Percentiles rank a stretch among this genome's conserved stretches.
These are phyloP conservation scores for Blastobotrys indianensis DNA, from an alignment of 1,139 yeast genomes.

Conservation along the genomic window DNA sequence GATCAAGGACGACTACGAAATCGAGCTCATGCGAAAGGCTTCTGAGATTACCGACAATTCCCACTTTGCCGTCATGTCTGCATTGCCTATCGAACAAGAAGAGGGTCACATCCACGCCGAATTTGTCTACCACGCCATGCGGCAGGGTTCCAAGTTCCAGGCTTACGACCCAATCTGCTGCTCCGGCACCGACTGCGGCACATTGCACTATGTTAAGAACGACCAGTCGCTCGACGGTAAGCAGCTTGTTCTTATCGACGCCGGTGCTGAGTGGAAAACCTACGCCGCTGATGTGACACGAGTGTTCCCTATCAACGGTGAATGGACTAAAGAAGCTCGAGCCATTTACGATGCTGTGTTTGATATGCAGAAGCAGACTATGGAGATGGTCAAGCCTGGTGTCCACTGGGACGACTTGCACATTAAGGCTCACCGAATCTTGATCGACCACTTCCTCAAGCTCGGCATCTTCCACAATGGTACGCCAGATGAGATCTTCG, in stretches of 20 bases:
- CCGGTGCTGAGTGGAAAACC: conserved; percentile 95
- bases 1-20: conserved; percentile 77
- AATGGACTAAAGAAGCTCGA: conserved; percentile 82
- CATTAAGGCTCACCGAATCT: conserved; percentile 65
- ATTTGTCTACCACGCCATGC: conserved; percentile 83
- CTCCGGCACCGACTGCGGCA: conserved; percentile 86
- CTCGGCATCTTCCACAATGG: conserved; percentile 74
- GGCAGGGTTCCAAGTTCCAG: conserved; percentile 86
- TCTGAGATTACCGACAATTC: conserved; percentile 80
- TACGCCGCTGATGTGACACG: conserved; percentile 94
- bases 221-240: conserved; percentile 56
- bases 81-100: conserved; percentile 76
- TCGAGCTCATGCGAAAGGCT: conserved; percentile 71
- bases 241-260: conserved; percentile 77
- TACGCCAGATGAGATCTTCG: conserved; percentile 58
- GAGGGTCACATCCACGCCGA: conserved; percentile 96
- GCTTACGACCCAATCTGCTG: conserved; percentile 96
- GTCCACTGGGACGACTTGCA: conserved; percentile 83
- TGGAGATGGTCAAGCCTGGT: conserved; percentile 73
- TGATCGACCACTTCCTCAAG: conserved; percentile 63
- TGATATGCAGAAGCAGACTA: conserved; percentile 72
- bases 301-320: conserved; percentile 87
- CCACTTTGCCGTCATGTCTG: conserved; percentile 89
- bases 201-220: conserved; percentile 83
- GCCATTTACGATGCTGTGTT: conserved; percentile 75